Base-by-base conservation (phyloP, 306 rosid species). In the Prunus persica region DNA sequence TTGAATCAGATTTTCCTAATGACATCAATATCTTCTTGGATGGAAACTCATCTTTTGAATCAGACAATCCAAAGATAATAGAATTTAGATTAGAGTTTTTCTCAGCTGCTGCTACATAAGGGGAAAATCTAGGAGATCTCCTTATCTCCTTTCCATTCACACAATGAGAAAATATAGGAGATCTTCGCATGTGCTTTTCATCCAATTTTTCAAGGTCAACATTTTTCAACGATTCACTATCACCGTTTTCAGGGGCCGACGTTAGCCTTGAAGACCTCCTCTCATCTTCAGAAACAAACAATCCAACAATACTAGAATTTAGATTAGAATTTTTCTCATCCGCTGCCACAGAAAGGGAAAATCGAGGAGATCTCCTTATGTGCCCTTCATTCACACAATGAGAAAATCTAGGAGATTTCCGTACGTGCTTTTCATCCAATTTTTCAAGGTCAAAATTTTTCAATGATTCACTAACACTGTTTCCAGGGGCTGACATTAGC, bases 301-400 rank as follows among this genome's bases (percentile, higher is more conserved):
- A 63, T 46, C 79, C 74, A 74, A 71, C 13, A 18, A 75, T 54
- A 80, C 58, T 63, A 24, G 80, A 61, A 62, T 52, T 72, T 20
- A 50, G 34, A 65, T 60, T 60, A 19, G 65, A 41, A 20, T 65
- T 57, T 57, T 78, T 79, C 34, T 25, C 15, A 62, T 62, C 71
- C 22, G 24, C 82, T 14, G 66, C 70, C 34, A 84, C 82, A 81
- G 86, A 69, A 32, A 76, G 72, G 50, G 73, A 76, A 69, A 76
- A 67, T 82, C 87, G 84, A 50, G 85, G 82, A 74, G 88, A 84
- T 83, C 84, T 82, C 74, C 89, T 69, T 64, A 49, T 11, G 28
- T 51, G 72, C n/a, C 58, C 79, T 73, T 79, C 80, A 68, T 58
- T 11, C 47, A 47, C 61, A 19, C 13, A 19, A n/a, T 7, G 27